Conservation (phyloP, 768 basidiomycete genomes). For the Termitomyces sp. region DNA sequence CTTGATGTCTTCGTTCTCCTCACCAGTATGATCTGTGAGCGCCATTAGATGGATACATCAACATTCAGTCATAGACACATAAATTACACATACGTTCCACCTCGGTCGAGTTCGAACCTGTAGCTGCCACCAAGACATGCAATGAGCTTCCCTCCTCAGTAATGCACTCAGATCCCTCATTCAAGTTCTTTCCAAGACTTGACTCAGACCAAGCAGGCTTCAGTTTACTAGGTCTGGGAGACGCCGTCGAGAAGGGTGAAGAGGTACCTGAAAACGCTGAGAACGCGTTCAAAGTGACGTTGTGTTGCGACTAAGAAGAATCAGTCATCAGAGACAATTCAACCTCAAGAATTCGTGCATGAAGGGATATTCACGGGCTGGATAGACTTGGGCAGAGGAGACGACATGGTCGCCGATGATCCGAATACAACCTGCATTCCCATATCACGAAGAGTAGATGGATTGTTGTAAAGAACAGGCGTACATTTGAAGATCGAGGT, state of each 20-base stretch:
- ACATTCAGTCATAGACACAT: not conserved
- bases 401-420: conserved; percentile 10
- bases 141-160: not conserved
- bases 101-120: conserved; percentile 7
- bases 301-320: conserved; percentile 1
- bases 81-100: conserved; percentile 14
- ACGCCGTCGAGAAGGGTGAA: conserved; percentile 28
- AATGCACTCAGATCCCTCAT: not conserved
- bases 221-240: conserved; percentile 3
- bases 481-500: conserved; percentile 8
- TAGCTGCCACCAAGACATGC: conserved; percentile 14
- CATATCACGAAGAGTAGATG: not conserved
- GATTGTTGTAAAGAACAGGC: too few species aligned
- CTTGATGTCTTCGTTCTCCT: conserved; percentile 56
- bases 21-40: conserved; percentile 47
- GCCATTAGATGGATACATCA: not conserved
- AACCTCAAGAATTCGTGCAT: not conserved
- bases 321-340: not conserved
- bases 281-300: conserved; percentile 25
- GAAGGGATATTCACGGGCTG: conserved; percentile 8
- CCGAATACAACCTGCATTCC: conserved; percentile 12
- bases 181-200: not conserved
- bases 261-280: conserved; percentile 31
- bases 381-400: conserved; percentile 12
- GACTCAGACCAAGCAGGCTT: conserved; percentile 18